A percentile compares a stretch with the other conserved stretches of the same genome.
phyloP scores from a whole-genome alignment of 2,329 filamentous ascomycete species.

The Monosporascus sp. region DNA sequence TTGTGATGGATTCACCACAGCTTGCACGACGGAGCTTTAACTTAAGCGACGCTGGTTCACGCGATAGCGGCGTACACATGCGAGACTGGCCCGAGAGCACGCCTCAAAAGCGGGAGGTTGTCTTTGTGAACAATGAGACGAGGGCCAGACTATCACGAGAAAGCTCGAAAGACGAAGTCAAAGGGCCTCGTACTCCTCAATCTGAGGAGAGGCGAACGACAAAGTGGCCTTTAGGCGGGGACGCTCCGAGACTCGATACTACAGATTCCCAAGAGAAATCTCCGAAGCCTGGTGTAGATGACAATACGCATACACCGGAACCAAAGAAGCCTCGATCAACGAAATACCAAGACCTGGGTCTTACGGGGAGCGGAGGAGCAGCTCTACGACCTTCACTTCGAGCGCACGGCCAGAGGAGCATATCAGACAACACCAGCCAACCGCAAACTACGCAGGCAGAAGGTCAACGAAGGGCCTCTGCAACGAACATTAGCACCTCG shows the following conservation, averaged over 20 bases:
- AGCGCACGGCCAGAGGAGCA: constrained; percentile 24
- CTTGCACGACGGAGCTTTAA: constrained; percentile 29
- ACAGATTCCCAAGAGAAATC: constrained; percentile 10
- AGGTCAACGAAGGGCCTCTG: constrained; percentile 32
- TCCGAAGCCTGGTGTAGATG: constrained; percentile 6
- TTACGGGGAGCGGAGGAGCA: constrained; percentile 9
- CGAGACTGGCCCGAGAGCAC: constrained; percentile 38
- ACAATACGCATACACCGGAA: constrained; percentile 7
- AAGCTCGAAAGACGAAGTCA: constrained; percentile 36
- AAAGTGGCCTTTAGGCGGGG: constrained; percentile 18
- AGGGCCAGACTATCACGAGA: constrained; percentile 29
- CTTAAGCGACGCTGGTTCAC: constrained; percentile 29
- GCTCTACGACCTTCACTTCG: constrained; percentile 12
- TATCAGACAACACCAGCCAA: constrained; percentile 31
- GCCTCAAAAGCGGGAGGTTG: constrained; percentile 16
- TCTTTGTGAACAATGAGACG: constrained; percentile 19
- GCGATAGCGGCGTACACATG: constrained; percentile 54
- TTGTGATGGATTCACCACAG: constrained; percentile 40
- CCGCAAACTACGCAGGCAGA: constrained; percentile 17
- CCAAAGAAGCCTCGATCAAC: constrained; percentile 12
- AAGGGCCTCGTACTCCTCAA: constrained; percentile 30
- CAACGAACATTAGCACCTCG: constrained; percentile 50
- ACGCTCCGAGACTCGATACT: constrained; percentile 20
- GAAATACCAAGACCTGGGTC: constrained; percentile 14
- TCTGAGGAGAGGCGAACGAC: constrained; percentile 22